Evolutionary conservation across 2,329 filamentous ascomycete species (phyloP).

Genomic region (Trichoderma aggressivum): DNA sequence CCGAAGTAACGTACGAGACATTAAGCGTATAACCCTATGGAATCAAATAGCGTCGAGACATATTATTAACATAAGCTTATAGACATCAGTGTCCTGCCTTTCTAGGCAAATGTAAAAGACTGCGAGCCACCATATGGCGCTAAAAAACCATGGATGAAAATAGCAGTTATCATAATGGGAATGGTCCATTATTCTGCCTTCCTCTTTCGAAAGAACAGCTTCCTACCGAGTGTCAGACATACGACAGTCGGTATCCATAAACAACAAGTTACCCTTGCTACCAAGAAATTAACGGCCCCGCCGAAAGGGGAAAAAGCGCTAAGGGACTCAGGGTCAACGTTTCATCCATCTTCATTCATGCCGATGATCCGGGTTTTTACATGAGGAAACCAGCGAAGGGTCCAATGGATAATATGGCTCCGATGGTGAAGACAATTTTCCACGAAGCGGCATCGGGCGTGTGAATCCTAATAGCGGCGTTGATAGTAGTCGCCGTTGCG

Average conservation of each 20-base stretch:
- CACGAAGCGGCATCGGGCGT: background rate
- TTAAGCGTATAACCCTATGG: background rate
- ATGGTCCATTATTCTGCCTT: background rate
- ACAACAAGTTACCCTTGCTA: background rate
- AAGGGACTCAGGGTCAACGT: background rate
- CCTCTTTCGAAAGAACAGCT: background rate
- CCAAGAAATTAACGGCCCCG: background rate
- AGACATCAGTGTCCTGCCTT: background rate
- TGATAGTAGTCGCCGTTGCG: background rate
- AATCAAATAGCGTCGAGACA: background rate
- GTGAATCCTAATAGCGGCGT: background rate
- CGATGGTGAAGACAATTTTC: background rate
- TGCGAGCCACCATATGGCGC: background rate
- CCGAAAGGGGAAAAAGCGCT: background rate
- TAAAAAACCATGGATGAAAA: background rate
- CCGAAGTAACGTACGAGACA: constrained; percentile 1
- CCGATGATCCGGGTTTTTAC: background rate
- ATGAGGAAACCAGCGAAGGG: too few relatives aligned
- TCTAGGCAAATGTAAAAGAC: background rate
- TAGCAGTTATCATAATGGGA: background rate
- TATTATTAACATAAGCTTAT: constrained; percentile 1
- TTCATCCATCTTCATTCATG: background rate
- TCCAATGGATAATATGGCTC: background rate
- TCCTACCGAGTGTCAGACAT: background rate
- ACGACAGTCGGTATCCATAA: background rate